Evolutionary conservation across 345 rosid species (phyloP), one percentile per base, ranked within the genome.

Genomic region (Clausena lansium): DNA sequence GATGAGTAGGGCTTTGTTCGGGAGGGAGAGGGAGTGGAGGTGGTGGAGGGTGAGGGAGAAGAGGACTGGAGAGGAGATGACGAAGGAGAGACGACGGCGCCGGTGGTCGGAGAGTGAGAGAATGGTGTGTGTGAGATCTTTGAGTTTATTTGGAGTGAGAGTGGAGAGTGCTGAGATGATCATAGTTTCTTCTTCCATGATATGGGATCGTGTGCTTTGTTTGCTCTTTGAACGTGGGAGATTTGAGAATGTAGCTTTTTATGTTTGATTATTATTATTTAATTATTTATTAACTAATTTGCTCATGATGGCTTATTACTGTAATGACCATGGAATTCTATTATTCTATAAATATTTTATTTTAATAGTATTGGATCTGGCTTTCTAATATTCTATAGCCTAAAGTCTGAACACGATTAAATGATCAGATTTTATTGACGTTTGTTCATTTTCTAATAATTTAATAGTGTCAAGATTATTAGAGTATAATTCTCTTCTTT

Each of bases 31-130:
- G 35, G 95, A 87, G 74, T 85, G 93, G 63, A 96, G 97, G 88
- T 83, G 93, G 84, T 82, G 90, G 81, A 96, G 92, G 66, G 91
- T 66, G 89, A 93, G 89, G 75, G 89, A 89, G 90, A 94, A 94
- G 83, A 88, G 87, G 27, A 90, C 65, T 64, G 94, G 92, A 72
- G 94, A 88, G 66, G 97, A 91, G 76, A 94, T 94, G 76, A 94
- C 84, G 80, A 85, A 30, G 74, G 91, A 75, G 80, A 96, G 88
- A 60, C 91, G 95, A 77, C 78, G 89, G 81, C 80, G 91, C 79
- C 81, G 94, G 89, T 33, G 86, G 83, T 78, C 83, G 59, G 90
- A 73, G 79, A 78, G 70, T n/a, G 85, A 78, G 70, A 92, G 86
- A 80, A 90, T 50, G 77, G 94, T 79, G 77, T 50, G 76, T 54